Conservation (phyloP, 345 rosid species). For the Mangifera indica region DNA sequence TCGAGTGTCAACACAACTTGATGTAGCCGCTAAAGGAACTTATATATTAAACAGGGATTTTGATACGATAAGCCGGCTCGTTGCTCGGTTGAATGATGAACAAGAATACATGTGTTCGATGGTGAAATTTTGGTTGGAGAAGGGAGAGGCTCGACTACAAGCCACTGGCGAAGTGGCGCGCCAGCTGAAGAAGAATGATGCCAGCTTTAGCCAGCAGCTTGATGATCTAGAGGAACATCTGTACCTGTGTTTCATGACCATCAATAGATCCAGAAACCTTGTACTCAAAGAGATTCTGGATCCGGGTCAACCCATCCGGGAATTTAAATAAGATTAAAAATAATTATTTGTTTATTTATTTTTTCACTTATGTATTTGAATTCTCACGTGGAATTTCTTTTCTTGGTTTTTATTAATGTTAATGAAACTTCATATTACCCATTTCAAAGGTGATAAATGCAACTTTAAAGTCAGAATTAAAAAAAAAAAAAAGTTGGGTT, state of each 20-base stretch:
- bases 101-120: constrained; percentile 49
- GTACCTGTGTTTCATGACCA: constrained; percentile 78
- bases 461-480: no score
- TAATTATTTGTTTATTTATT: background rate
- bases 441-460: no score
- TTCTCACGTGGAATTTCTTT: no score
- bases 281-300: constrained; percentile 49
- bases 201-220: constrained; percentile 49
- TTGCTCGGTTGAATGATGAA: constrained; percentile 61
- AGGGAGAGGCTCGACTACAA: constrained; percentile 45
- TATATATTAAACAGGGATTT: constrained; percentile 66
- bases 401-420: no score
- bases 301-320: constrained; percentile 29
- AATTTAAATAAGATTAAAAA: constrained; percentile 1
- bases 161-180: constrained; percentile 50
- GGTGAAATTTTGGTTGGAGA: constrained; percentile 55
- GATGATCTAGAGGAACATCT: constrained; percentile 85
- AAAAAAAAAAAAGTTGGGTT: no score
- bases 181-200: constrained; percentile 46
- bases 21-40: constrained; percentile 76
- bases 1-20: constrained; percentile 47
- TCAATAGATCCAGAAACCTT: constrained; percentile 69
- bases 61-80: constrained; percentile 68
- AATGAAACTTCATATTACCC: no score
- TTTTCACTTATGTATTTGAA: background rate